These are phyloP conservation scores for Apiotrichum gracile DNA, from an alignment of 1,284 basidiomycete genomes.

Conservation along the genomic window DNA sequence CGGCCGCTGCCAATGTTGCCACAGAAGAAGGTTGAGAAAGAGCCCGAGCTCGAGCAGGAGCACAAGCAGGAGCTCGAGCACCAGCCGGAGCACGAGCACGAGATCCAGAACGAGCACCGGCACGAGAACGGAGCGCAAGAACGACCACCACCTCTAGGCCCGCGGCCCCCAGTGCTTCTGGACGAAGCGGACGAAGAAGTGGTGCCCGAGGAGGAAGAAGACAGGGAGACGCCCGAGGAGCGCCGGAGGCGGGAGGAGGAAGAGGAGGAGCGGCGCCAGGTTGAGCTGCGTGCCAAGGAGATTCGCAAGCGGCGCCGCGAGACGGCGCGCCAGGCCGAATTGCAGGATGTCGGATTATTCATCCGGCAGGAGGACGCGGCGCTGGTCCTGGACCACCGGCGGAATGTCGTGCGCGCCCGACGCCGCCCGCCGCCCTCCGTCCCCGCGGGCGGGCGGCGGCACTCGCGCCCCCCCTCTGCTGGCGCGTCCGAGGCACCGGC, in stretches of 20 bases:
- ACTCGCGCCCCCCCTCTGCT: not conserved
- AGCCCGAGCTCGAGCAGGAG: no score
- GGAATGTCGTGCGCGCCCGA: not conserved
- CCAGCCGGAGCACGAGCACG: no score
- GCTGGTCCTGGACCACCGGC: conserved; percentile 10
- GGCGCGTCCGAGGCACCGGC: not conserved
- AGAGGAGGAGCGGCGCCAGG: not conserved
- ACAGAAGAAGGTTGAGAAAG: no score
- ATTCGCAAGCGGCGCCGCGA: conserved; percentile 54
- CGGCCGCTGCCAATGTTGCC: no score
- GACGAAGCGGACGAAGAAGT: no score
- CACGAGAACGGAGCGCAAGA: conserved; percentile 45
- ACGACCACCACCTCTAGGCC: no score
- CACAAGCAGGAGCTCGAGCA: no score
- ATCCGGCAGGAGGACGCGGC: conserved; percentile 49
- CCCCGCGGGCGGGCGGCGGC: not conserved
- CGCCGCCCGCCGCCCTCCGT: conserved; percentile 8
- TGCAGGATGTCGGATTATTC: conserved; percentile 74
- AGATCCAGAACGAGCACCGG: not conserved
- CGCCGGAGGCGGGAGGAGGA: conserved; percentile 13
- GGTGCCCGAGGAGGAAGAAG: conserved; percentile 50
- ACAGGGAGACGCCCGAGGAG: conserved; percentile 42
- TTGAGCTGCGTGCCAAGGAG: conserved; percentile 25
- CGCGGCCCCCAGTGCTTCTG: no score
- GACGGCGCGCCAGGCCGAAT: conserved; percentile 58